These are phyloP conservation scores for Colletotrichum sp. DNA, from an alignment of 2,329 filamentous ascomycete genomes.

Conservation along the genomic window DNA sequence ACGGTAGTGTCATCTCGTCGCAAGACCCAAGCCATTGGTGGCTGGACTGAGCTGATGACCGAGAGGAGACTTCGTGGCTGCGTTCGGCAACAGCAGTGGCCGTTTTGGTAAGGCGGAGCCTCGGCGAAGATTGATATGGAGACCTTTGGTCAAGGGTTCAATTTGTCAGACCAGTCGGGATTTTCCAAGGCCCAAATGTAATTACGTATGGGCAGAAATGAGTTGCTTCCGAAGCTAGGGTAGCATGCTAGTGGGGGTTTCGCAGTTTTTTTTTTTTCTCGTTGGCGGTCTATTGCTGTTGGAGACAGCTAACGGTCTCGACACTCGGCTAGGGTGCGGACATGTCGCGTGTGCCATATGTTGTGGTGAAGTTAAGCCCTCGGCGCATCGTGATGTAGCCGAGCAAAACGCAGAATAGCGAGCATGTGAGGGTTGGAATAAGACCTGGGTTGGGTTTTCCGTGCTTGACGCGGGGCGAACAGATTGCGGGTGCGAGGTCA, in stretches of 20 bases:
- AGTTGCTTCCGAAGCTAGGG: not conserved
- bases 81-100: not conserved
- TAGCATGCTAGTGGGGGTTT: not conserved
- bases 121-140: conserved; percentile 9
- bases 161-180: conserved; percentile 7
- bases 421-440: not conserved
- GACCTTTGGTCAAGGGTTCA: not conserved
- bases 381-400: not conserved
- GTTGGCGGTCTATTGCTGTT: not conserved
- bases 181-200: not conserved
- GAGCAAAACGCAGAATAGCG: not conserved
- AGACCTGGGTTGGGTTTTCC: not conserved
- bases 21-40: conserved; percentile 2
- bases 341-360: not conserved
- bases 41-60: not conserved
- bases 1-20: not conserved
- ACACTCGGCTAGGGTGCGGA: not conserved
- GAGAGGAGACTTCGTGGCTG: not conserved
- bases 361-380: not conserved
- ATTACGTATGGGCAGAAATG: conserved; percentile 5
- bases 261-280: not conserved
- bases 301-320: not conserved
- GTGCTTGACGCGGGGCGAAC: not conserved
- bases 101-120: not conserved
- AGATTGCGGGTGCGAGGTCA: not conserved